phyloP scores from a whole-genome alignment of 306 rosid genomes.

The Casuarina equisetifolia region DNA sequence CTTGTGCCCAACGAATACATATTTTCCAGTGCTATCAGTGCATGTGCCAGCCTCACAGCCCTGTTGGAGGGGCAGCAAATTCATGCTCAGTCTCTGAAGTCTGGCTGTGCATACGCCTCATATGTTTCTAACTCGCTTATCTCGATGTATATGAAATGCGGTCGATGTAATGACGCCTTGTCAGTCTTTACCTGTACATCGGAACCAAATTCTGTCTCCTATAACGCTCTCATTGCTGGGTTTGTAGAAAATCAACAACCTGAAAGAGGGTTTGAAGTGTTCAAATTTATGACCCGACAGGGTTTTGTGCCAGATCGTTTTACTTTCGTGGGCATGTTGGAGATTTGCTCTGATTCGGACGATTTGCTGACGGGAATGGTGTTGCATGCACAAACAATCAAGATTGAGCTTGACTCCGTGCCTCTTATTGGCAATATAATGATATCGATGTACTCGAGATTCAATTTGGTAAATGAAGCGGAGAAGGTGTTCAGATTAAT shows the following conservation, averaged over 20 bases:
- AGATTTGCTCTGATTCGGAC: constrained; percentile 29
- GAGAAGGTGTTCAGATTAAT: constrained; percentile 41
- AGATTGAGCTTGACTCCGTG: constrained; percentile 35
- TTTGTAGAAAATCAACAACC: constrained; percentile 34
- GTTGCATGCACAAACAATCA: constrained; percentile 41
- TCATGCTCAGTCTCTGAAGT: constrained; percentile 38
- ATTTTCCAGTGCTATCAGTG: constrained; percentile 37
- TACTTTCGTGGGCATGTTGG: constrained; percentile 32
- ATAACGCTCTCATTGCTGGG: constrained; percentile 42
- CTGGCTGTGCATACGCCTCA: constrained; percentile 38
- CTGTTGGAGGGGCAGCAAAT: constrained; percentile 32
- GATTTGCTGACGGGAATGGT: constrained; percentile 30
- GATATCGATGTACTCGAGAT: constrained; percentile 37
- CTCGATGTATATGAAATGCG: constrained; percentile 47
- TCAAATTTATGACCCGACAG: constrained; percentile 30
- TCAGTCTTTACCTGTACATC: constrained; percentile 26
- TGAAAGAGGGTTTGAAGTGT: constrained; percentile 39
- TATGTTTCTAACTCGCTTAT: constrained; percentile 45
- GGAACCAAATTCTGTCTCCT: constrained; percentile 35
- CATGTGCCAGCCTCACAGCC: constrained; percentile 33
- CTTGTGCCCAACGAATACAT: constrained; percentile 34
- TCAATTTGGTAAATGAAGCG: constrained; percentile 32
- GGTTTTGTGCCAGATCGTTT: constrained; percentile 41
- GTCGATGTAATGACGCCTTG: constrained; percentile 38
- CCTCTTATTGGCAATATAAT: constrained; percentile 40